Conservation (phyloP, 805 yeast genomes). For the Candida coleopterorum region DNA sequence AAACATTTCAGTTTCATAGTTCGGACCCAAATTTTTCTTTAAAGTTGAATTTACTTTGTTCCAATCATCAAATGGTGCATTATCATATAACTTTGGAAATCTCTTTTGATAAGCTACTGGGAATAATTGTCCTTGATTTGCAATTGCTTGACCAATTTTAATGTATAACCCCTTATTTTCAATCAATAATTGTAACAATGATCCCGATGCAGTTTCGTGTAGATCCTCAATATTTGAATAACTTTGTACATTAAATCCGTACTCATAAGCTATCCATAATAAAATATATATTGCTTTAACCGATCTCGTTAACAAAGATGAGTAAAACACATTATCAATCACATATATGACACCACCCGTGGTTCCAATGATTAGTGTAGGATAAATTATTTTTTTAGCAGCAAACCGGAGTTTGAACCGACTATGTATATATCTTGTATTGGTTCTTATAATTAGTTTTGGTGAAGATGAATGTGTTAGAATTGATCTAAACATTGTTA, state of each 20-base stretch:
- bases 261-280: constrained; percentile 53
- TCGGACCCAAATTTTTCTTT: constrained; percentile 10
- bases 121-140: constrained; percentile 65
- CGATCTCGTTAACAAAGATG: constrained; percentile 52
- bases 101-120: constrained; percentile 60
- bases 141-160: constrained; percentile 75
- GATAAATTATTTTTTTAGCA: constrained; percentile 1
- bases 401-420: too few relatives aligned
- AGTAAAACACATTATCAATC: constrained; percentile 18
- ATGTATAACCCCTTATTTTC: constrained; percentile 51
- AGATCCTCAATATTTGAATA: constrained; percentile 38
- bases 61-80: constrained; percentile 63
- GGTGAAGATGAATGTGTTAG: too few relatives aligned
- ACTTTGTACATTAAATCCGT: constrained; percentile 42
- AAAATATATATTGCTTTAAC: constrained; percentile 45
- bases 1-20: constrained; percentile 28
- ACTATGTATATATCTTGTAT: too few relatives aligned
- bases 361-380: constrained; percentile 6
- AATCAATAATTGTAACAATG: constrained; percentile 23
- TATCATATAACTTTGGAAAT: constrained; percentile 58
- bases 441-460: too few relatives aligned
- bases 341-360: constrained; percentile 10
- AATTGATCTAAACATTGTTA: too few relatives aligned
- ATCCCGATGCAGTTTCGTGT: constrained; percentile 54
- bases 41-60: constrained; percentile 36